Conservation (phyloP, 139 green algal genomes). For the Desmodesmus armatus region DNA sequence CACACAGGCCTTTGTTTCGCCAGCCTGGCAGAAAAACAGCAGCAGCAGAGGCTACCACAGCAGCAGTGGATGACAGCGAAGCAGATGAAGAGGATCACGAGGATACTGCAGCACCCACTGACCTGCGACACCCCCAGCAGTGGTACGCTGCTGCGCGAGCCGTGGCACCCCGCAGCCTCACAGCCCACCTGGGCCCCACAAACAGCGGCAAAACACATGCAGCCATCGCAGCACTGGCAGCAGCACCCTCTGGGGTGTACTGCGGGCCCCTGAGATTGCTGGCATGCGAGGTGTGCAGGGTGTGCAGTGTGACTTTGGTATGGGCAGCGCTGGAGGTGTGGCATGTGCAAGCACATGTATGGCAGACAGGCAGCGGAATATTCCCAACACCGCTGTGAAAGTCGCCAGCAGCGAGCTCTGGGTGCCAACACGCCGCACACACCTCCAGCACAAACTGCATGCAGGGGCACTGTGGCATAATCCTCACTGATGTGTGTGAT, state of each 20-base stretch:
- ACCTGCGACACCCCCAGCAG: conserved; percentile 1
- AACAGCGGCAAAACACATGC: conserved; percentile 98
- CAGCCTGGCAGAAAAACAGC: background rate
- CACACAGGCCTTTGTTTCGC: background rate
- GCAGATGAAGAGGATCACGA: no score
- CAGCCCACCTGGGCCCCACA: conserved; percentile 86
- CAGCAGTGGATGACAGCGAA: background rate
- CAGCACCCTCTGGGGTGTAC: conserved; percentile 86
- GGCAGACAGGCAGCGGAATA: no score
- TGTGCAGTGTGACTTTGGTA: no score
- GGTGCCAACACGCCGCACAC: no score
- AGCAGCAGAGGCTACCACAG: background rate
- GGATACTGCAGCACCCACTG: conserved; percentile 13
- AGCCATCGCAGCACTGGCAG: conserved; percentile 78
- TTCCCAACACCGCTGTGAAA: no score
- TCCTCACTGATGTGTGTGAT: no score
- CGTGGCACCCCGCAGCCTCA: background rate
- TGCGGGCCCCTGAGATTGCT: conserved; percentile 94
- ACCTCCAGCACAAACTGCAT: no score
- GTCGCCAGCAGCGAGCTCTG: no score
- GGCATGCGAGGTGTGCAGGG: conserved; percentile 83
- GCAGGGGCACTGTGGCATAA: no score
- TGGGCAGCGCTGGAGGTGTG: no score
- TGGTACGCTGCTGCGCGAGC: conserved; percentile 28
- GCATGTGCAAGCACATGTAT: no score